phyloP scores from a whole-genome alignment of 2,329 filamentous ascomycete genomes.

The Bretziella fagacearum region DNA sequence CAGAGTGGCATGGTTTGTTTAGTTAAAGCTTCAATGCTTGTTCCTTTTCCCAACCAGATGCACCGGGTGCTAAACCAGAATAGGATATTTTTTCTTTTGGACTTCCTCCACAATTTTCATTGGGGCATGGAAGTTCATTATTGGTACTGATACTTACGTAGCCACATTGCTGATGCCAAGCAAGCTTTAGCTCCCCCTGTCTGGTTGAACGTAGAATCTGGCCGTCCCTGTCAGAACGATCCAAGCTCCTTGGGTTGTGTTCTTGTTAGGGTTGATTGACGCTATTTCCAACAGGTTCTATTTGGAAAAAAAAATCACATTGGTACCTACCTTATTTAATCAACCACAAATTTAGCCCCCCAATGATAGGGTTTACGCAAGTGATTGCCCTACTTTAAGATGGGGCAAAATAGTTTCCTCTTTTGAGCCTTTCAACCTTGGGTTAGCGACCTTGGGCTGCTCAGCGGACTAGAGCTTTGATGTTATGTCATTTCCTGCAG shows the following conservation, averaged over 20 bases:
- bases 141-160: background rate
- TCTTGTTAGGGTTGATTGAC: background rate
- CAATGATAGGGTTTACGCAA: no score
- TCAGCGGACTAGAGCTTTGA: no score
- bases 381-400: no score
- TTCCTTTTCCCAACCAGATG: constrained; percentile 12
- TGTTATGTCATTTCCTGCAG: no score
- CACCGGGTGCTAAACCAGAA: constrained; percentile 12
- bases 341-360: no score
- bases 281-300: no score
- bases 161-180: background rate
- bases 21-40: constrained; percentile 4
- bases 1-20: no score
- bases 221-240: background rate
- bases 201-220: constrained; percentile 4
- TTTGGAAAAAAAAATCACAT: no score
- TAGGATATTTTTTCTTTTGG: constrained; percentile 4
- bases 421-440: no score
- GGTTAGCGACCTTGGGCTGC: no score
- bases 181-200: background rate
- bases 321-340: no score
- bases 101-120: constrained; percentile 10
- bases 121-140: constrained; percentile 4
- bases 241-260: background rate
- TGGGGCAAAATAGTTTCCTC: no score